phyloP scores from a whole-genome alignment of 371 early-diverging fungal species.

The Parasitella parasitica region DNA sequence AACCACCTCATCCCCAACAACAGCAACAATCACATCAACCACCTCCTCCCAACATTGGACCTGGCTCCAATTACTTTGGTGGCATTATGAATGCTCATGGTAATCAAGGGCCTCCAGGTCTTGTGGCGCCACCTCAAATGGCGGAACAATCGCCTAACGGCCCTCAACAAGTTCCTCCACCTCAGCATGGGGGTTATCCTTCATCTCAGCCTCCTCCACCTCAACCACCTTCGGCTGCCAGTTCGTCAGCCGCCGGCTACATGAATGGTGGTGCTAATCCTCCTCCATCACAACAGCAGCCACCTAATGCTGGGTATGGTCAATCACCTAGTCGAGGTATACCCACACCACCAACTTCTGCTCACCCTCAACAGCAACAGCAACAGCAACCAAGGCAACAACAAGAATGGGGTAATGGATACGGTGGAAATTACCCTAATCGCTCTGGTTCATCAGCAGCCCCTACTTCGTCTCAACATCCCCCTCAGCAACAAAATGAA shows the following conservation, averaged over 20 bases:
- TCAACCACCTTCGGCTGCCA: not conserved
- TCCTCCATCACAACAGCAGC: slow-evolving; percentile 11
- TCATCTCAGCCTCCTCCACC: slow-evolving; percentile 10
- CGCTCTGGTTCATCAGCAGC: not conserved
- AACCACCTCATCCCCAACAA: slow-evolving; percentile 18
- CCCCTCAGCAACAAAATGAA: slow-evolving; percentile 3
- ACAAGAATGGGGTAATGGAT: slow-evolving; percentile 21
- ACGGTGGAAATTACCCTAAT: slow-evolving; percentile 2
- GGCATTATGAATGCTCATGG: slow-evolving; percentile 49
- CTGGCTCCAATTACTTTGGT: slow-evolving; percentile 49
- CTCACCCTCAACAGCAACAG: slow-evolving; percentile 17
- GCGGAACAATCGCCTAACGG: slow-evolving; percentile 29
- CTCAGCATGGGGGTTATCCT: slow-evolving; percentile 2
- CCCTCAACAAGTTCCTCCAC: slow-evolving; percentile 16
- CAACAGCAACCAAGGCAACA: slow-evolving; percentile 1
- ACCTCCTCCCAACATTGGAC: slow-evolving; percentile 50
- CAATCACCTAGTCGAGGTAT: slow-evolving; percentile 30
- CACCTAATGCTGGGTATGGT: slow-evolving; percentile 14
- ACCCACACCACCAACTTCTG: slow-evolving; percentile 24
- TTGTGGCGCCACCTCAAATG: slow-evolving; percentile 44
- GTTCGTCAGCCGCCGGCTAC: not conserved
- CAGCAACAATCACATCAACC: slow-evolving; percentile 28
- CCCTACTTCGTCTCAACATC: slow-evolving; percentile 5
- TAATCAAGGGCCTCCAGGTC: slow-evolving; percentile 37
- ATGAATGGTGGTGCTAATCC: slow-evolving; percentile 6